Percentiles rank a stretch among this genome's conserved stretches.
phyloP scores from a whole-genome alignment of 371 early-diverging fungal genomes.

The Mucor lusitanicus region DNA sequence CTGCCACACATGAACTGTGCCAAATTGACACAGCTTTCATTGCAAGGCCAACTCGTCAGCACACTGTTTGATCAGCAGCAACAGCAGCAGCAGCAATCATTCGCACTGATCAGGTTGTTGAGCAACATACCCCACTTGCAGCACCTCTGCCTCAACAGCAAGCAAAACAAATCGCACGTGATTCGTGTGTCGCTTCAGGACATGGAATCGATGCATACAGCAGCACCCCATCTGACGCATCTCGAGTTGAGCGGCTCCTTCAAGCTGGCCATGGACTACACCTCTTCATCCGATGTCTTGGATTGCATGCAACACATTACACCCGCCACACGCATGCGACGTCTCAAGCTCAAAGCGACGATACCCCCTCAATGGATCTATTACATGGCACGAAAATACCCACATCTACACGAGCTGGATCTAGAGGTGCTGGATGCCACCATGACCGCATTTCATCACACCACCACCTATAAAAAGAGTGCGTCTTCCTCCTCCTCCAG shows the following conservation, averaged over 20 bases:
- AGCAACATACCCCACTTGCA: not conserved
- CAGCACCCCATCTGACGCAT: not conserved
- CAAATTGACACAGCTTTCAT: not conserved
- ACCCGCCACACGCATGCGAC: not conserved
- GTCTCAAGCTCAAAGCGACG: not conserved
- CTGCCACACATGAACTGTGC: not conserved
- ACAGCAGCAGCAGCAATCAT: no score
- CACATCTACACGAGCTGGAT: not conserved
- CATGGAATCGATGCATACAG: not conserved
- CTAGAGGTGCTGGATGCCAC: not conserved
- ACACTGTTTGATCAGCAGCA: not conserved
- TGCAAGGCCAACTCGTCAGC: conserved; percentile 2
- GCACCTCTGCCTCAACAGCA: not conserved
- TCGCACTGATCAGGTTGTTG: not conserved
- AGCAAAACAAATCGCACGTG: conserved; percentile 5
- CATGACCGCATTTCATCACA: not conserved
- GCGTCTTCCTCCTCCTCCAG: no score
- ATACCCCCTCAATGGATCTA: conserved; percentile 11
- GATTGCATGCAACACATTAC: not conserved
- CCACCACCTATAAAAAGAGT: not conserved
- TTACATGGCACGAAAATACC: conserved; percentile 9
- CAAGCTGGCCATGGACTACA: not conserved
- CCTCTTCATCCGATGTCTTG: not conserved
- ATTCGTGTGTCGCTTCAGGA: not conserved
- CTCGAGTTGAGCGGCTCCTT: conserved; percentile 1